A percentile compares a stretch with the other conserved stretches of the same genome.
phyloP scores from a whole-genome alignment of 352 stramenopile genomes.

The Globisporangium okanoganense region DNA sequence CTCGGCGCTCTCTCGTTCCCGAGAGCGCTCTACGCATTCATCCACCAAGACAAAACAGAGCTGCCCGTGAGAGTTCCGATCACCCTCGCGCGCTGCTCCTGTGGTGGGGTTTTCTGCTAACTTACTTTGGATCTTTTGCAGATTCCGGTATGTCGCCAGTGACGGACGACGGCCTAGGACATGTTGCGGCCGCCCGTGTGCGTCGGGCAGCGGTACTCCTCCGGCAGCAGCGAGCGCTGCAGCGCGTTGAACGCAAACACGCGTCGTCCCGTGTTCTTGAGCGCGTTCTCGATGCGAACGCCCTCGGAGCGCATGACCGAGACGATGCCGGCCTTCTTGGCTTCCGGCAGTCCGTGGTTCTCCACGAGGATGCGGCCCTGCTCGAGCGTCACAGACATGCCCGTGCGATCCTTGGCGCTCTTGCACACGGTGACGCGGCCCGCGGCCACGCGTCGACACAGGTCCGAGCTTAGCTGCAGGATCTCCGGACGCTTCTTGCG shows the following conservation, averaged over 20 bases:
- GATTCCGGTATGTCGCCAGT: not conserved
- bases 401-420: constrained; percentile 96
- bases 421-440: constrained; percentile 96
- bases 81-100: constrained; percentile 1
- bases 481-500: constrained; percentile 86
- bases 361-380: constrained; percentile 87
- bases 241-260: constrained; percentile 87
- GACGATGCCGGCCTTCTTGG: constrained; percentile 75
- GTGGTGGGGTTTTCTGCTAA: not conserved
- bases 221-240: constrained; percentile 73
- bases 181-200: constrained; percentile 78
- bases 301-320: constrained; percentile 82
- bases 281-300: constrained; percentile 81
- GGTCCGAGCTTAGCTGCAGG: constrained; percentile 76
- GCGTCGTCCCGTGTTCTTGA: constrained; percentile 78
- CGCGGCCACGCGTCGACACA: constrained; percentile 78
- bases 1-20: not conserved
- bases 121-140: not conserved
- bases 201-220: constrained; percentile 80
- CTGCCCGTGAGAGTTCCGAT: constrained; percentile 1
- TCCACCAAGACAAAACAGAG: not conserved
- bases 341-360: constrained; percentile 60
- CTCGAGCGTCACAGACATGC: constrained; percentile 97
- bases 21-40: not conserved
- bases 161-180: constrained; percentile 35